Percentiles rank a stretch among this genome's conserved stretches.
Conservation (phyloP, 176 grass and related monocot species). For the Oryza nivara region DNA sequence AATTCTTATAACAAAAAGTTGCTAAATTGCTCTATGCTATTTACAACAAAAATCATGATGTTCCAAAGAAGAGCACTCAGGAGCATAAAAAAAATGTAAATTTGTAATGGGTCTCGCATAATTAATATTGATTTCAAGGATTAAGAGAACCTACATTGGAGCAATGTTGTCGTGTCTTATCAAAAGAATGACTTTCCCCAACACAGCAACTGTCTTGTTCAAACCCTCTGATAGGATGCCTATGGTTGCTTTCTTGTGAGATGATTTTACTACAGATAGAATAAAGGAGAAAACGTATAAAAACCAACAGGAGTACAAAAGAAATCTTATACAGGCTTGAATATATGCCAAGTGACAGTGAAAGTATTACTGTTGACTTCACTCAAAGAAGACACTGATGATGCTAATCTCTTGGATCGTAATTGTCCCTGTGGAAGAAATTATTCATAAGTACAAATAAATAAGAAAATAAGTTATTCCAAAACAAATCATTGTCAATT, state of each 20-base stretch:
- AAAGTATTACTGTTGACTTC: constrained; percentile 71
- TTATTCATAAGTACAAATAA: background rate
- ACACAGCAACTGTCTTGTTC: constrained; percentile 66
- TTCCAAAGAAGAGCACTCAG: background rate
- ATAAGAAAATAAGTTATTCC: constrained; percentile 34
- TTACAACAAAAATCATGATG: background rate
- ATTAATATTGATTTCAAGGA: constrained; percentile 20
- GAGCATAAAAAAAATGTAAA: constrained; percentile 10
- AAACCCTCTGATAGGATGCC: constrained; percentile 68
- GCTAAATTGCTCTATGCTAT: constrained; percentile 3
- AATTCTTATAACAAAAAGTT: background rate
- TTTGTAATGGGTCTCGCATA: constrained; percentile 25
- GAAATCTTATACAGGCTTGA: constrained; percentile 30
- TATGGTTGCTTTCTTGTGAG: constrained; percentile 68
- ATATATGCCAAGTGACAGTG: constrained; percentile 18
- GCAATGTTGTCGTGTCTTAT: constrained; percentile 78
- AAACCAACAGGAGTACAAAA: constrained; percentile 21
- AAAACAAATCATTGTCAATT: background rate
- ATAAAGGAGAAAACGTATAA: constrained; percentile 44
- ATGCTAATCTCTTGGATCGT: constrained; percentile 65
- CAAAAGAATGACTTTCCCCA: constrained; percentile 72
- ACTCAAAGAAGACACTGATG: constrained; percentile 56
- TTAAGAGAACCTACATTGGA: constrained; percentile 71
- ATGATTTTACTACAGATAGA: constrained; percentile 60
- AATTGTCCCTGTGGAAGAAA: constrained; percentile 53